Evolutionary conservation across 345 rosid species (phyloP), one percentile per base, ranked within the genome.

Genomic region (Camelina hispida): DNA sequence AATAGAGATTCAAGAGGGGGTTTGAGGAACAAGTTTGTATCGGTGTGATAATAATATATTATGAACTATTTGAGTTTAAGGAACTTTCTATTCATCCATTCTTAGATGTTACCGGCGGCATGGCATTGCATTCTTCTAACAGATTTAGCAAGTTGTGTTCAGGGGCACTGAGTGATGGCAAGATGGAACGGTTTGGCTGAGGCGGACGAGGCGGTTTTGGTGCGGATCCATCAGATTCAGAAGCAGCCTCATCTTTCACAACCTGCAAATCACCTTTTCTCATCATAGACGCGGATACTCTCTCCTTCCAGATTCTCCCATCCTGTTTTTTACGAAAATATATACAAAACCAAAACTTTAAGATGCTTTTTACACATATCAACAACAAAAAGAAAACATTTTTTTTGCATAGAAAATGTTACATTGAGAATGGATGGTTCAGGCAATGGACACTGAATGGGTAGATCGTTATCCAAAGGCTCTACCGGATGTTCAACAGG

Each of bases 391-490:
- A 9, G 40, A 58, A 68, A 60, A 8, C 22, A 63, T 12, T 16
- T 52, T 30, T 15, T 52, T 30, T 15, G 23, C 17, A 18, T 50
- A 55, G 68, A 76, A 76, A 23, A 74, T 68, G 84, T 81, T 84
- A 94, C 98, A 80, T 94, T 88, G 22, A 94, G 89, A 80, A 94
- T 91, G 22, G 97, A 94, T 68, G 93, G 97, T 75, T 94, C 98
- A 0, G 98, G 93, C 6, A 85, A 62, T 4, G 96, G 98, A 79
- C 98, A 94, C 40, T 88, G 93, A 69, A 94, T 87, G 1, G 98
- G 95, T 71, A 42, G 83, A 77, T 87, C 96, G 44, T 78, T 87
- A 76, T 91, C 87, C n/a, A 83, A 71, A 67, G 98, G 98, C 86
- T 91, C 98, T 0, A 76, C 79, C 0, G 98, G 98, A 80, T 87